Base-by-base conservation (phyloP, 2,329 filamentous ascomycete species). In the Aspergillus sp. region DNA sequence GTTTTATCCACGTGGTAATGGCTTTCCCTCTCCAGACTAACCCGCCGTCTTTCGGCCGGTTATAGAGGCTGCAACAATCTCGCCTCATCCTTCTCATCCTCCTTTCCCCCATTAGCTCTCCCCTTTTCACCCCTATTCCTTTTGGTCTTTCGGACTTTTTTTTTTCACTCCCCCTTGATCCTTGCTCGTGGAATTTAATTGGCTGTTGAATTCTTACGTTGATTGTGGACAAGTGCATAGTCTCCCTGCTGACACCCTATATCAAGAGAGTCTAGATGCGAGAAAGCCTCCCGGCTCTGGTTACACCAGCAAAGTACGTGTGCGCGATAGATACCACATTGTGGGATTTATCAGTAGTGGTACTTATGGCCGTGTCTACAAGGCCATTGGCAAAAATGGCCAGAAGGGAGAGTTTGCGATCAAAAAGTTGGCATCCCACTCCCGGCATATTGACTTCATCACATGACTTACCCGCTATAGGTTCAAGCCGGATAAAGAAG, bases 311-410 rank as follows among this genome's bases (percentile, higher is more conserved):
- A 96, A 96, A 77, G 90, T 95, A 64, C 89, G 91, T 64, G 92
- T 98, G 60, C 89, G 90, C 62, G 94, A 98, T 77, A 90, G 90
- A 67, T 99, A 98, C 79, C 92, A 95, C 70, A 95, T 99, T 70
- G 89, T 99, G 59, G 95, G 95, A 47, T 99, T 99, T 82, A 99
- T 99, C 70, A 96, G 92, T 74, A 96, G 92, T 68, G 95, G 95
- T 50, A 99, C 95, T 15, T 99, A 99, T 85, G 95, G 95, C 38
- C 89, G 95, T 32, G 95, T 99, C 7, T 99, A 98, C 85, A 99
- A 99, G 75, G 95, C 95, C 17, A 82, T 92, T 47, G 88, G 91
- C 68, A 88, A 89, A 65, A 84, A 90, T 80, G 86, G 88, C 69
- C 81, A 88, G 74, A 79, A 86, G 54, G 90, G 91, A 64, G 92